Conservation (phyloP, 2,329 filamentous ascomycete species). For the Blastomyces emzantsi region DNA sequence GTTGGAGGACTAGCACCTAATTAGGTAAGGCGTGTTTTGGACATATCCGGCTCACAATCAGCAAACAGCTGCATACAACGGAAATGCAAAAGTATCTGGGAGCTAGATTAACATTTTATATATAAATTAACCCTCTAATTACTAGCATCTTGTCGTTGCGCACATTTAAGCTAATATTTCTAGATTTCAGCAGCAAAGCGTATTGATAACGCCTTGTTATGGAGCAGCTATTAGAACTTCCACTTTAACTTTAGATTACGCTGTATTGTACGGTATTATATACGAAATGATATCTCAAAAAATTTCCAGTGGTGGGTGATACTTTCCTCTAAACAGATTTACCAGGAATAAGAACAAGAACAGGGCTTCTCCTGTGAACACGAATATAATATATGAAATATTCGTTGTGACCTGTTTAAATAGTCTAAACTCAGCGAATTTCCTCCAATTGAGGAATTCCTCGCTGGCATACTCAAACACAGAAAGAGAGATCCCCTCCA, state of each 20-base stretch:
- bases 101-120: not conserved
- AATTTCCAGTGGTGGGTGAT: not conserved
- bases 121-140: not conserved
- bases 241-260: not conserved
- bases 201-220: not conserved
- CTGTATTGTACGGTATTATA: constrained; percentile 1
- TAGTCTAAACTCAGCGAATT: not conserved
- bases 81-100: not conserved
- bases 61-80: not conserved
- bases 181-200: not conserved
- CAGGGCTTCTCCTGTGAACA: not conserved
- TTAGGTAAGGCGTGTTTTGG: constrained; percentile 1
- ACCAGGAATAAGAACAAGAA: not conserved
- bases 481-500: not conserved
- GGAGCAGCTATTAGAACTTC: not conserved
- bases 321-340: not conserved
- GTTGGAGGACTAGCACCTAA: constrained; percentile 5
- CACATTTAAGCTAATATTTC: not conserved
- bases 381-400: not conserved
- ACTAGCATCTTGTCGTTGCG: not conserved
- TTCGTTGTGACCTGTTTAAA: not conserved
- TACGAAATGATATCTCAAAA: not conserved
- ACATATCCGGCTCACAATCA: not conserved
- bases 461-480: not conserved
- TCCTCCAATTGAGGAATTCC: not conserved